Base-by-base conservation (phyloP, 208 protist genomes). In the Leishmania lainsoni region DNA sequence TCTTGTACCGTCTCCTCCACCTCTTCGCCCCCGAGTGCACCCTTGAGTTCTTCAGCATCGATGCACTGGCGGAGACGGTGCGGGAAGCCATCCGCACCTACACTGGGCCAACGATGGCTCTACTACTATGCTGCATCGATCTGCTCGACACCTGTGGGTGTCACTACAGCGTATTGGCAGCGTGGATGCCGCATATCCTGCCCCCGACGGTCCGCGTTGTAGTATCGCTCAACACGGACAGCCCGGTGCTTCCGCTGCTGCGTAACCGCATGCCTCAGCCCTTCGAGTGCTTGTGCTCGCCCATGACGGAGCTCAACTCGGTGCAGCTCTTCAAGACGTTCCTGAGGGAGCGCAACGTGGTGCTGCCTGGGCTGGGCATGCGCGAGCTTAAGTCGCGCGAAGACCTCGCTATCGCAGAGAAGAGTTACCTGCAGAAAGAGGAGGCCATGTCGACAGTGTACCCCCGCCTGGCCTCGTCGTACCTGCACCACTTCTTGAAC, bases 231-330 rank as follows among this genome's bases (percentile, higher is more conserved):
- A 84, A 93, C 75, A 96, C 91, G 8, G 89, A 92, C 35, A 91
- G 90, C 76, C 89, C 87, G 56, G 74, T 93, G n/a, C 90, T 97
- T 52, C 71, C 83, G n/a, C 56, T 86, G 45, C 79, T 96, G 78
- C 90, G 94, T 65, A 87, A 90, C 77, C 92, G 92, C 68, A 78
- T 88, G 58, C 94, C 92, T 22, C 92, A 96, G 81, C 94, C 94
- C n/a, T 94, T 91, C 78, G 94, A 96, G 79, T 88, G 87, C 51
- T 86, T 96, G 45, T 90, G 93, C 73, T 84, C 87, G 3, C 87
- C 91, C n/a, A 81, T 94, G 59, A 85, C 82, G 54, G 90, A 90
- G 78, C 49, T 86, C 26, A 86, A 86, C 66, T 84, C 86, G 12
- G 81, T 90, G 35, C 83, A 87, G 20, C 70, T 94, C 59, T 91